These are phyloP conservation scores for Fusarium albidum DNA, from an alignment of 2,329 filamentous ascomycete genomes.

Conservation along the genomic window DNA sequence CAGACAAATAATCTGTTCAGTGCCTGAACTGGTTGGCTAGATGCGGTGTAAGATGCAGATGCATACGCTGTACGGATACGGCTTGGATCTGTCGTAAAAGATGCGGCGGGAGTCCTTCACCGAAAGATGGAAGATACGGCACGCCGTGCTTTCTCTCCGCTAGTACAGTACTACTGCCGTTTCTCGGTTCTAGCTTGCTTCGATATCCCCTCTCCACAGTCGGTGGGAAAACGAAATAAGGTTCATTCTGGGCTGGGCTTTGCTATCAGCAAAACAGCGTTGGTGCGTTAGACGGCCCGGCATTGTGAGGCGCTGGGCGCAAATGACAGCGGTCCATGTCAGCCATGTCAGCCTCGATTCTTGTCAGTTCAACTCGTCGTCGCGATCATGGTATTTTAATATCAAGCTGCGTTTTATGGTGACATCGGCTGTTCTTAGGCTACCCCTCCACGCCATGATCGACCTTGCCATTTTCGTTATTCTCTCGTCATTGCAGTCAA, in stretches of 20 bases:
- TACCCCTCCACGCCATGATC: slow-evolving; percentile 12
- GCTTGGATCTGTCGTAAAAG: slow-evolving; percentile 26
- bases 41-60: slow-evolving; percentile 27
- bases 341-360: neutral
- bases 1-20: slow-evolving; percentile 1
- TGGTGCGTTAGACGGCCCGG: too few species aligned
- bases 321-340: neutral
- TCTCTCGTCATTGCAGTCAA: slow-evolving; percentile 27
- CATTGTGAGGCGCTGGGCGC: neutral
- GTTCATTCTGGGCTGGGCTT: neutral
- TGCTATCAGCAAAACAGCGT: neutral
- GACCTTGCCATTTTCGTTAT: slow-evolving; percentile 2
- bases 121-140: slow-evolving; percentile 23
- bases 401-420: neutral
- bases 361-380: neutral
- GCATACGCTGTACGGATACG: slow-evolving; percentile 7
- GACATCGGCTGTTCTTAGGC: slow-evolving; percentile 22
- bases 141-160: slow-evolving; percentile 7
- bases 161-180: neutral
- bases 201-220: too few species aligned
- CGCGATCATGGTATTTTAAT: slow-evolving; percentile 1
- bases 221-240: too few species aligned
- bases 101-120: slow-evolving; percentile 17
- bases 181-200: neutral
- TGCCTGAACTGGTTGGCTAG: neutral